These are phyloP conservation scores for Catharanthus roseus DNA, from an alignment of 257 asterid species.

Conservation along the genomic window DNA sequence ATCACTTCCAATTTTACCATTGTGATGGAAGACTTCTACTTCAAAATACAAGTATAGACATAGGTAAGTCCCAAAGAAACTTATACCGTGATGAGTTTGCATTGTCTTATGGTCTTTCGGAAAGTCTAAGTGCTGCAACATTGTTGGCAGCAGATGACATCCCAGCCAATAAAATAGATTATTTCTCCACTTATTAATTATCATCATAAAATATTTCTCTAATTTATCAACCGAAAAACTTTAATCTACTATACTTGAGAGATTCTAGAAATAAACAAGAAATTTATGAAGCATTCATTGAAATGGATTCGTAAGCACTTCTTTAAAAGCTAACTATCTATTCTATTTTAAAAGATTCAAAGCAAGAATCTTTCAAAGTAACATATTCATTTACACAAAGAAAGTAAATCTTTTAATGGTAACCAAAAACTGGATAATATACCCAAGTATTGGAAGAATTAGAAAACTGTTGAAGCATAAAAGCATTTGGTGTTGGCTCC, in stretches of 20 bases:
- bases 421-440: background rate
- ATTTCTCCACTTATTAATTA: background rate
- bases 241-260: too few relatives aligned
- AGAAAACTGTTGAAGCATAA: conserved; percentile 95
- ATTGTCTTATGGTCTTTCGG: too few relatives aligned
- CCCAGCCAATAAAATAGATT: conserved; percentile 57
- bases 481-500: conserved; percentile 66
- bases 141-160: conserved; percentile 98
- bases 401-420: background rate
- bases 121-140: conserved; percentile 78
- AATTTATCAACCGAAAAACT: too few relatives aligned
- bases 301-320: conserved; percentile 72
- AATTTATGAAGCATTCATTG: background rate
- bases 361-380: background rate
- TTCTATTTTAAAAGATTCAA: background rate
- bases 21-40: too few relatives aligned
- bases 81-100: too few relatives aligned
- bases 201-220: too few relatives aligned
- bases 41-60: too few relatives aligned
- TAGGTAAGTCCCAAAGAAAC: too few relatives aligned
- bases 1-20: too few relatives aligned
- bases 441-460: conserved; percentile 91
- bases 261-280: background rate
- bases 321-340: conserved; percentile 81
- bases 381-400: too few relatives aligned